Percentiles rank a stretch among this genome's conserved stretches.
Conservation (phyloP, 2,329 filamentous ascomycete species). For the Fusarium sp. region DNA sequence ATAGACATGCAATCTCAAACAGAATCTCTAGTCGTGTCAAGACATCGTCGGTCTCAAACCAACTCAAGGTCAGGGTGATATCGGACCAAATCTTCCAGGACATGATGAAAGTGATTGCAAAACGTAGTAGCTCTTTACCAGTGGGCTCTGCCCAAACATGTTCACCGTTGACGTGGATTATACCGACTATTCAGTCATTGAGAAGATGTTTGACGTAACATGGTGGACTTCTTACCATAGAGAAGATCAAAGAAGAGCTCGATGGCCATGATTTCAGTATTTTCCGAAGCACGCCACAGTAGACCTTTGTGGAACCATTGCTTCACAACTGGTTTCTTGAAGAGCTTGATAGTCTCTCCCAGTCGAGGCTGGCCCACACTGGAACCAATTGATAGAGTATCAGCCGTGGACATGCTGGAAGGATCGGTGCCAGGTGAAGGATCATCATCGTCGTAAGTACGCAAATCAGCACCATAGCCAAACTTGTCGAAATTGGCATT, state of each 20-base stretch:
- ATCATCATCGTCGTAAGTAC: slow-evolving; percentile 58
- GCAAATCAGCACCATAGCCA: slow-evolving; percentile 70
- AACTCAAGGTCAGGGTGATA: slow-evolving; percentile 66
- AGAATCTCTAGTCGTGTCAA: slow-evolving; percentile 69
- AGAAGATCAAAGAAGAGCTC: slow-evolving; percentile 75
- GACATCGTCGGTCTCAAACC: slow-evolving; percentile 74
- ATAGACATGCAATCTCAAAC: slow-evolving; percentile 70
- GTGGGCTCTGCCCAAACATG: slow-evolving; percentile 68
- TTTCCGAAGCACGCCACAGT: slow-evolving; percentile 70
- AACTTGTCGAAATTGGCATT: slow-evolving; percentile 73
- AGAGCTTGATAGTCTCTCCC: slow-evolving; percentile 65
- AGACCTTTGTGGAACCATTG: slow-evolving; percentile 76
- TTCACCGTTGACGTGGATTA: slow-evolving; percentile 74
- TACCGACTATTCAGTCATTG: slow-evolving; percentile 60
- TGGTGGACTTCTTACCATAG: slow-evolving; percentile 55
- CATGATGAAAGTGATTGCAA: slow-evolving; percentile 72
- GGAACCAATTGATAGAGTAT: slow-evolving; percentile 45
- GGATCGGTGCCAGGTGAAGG: slow-evolving; percentile 20
- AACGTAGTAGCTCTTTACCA: slow-evolving; percentile 68
- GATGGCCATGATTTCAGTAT: slow-evolving; percentile 72
- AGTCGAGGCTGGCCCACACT: slow-evolving; percentile 44
- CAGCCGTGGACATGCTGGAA: slow-evolving; percentile 41
- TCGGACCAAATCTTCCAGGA: slow-evolving; percentile 75
- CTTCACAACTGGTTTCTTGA: slow-evolving; percentile 69
- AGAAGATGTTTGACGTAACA: background rate